These are phyloP conservation scores for Phytophthora macrochlamydospora DNA, from an alignment of 352 stramenopile species.

Conservation along the genomic window DNA sequence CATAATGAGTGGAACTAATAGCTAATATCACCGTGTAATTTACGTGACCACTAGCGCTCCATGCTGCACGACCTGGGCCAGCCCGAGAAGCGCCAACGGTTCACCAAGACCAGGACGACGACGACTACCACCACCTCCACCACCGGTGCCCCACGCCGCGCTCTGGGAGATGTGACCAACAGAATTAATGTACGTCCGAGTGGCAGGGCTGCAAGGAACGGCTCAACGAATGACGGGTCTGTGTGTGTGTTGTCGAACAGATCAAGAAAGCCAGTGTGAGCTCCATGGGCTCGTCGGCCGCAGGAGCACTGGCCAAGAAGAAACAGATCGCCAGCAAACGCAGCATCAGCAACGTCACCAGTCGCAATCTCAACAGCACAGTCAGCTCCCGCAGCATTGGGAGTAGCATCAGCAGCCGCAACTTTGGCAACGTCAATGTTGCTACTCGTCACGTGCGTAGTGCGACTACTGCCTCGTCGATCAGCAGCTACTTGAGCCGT, in stretches of 20 bases:
- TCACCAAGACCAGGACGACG: slow-evolving; percentile 46
- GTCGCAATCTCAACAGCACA: slow-evolving; percentile 20
- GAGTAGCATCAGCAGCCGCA: slow-evolving; percentile 16
- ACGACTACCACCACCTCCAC: slow-evolving; percentile 1
- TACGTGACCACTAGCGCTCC: slow-evolving; percentile 27
- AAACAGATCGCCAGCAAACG: slow-evolving; percentile 53
- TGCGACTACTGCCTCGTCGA: slow-evolving; percentile 5
- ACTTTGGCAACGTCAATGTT: slow-evolving; percentile 31
- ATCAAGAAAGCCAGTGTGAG: slow-evolving; percentile 62
- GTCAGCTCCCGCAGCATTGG: slow-evolving; percentile 12
- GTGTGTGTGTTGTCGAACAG: slow-evolving; percentile 22
- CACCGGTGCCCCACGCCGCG: slow-evolving; percentile 28
- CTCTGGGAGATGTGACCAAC: slow-evolving; percentile 75
- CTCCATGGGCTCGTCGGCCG: slow-evolving; percentile 39
- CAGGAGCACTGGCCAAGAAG: slow-evolving; percentile 43
- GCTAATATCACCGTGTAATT: not conserved
- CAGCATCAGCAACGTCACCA: slow-evolving; percentile 38
- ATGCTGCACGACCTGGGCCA: slow-evolving; percentile 57
- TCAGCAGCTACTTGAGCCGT: slow-evolving; percentile 25
- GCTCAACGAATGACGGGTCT: slow-evolving; percentile 6
- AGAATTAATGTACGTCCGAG: slow-evolving; percentile 60
- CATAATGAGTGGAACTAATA: too few relatives aligned
- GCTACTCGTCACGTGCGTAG: slow-evolving; percentile 13
- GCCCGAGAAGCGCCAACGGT: slow-evolving; percentile 64
- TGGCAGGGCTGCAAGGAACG: not conserved